Evolutionary conservation across 192 early-diverging fungal genomes (phyloP), one percentile per base, ranked within the genome.

Genomic region (Linnemannia elongata): DNA sequence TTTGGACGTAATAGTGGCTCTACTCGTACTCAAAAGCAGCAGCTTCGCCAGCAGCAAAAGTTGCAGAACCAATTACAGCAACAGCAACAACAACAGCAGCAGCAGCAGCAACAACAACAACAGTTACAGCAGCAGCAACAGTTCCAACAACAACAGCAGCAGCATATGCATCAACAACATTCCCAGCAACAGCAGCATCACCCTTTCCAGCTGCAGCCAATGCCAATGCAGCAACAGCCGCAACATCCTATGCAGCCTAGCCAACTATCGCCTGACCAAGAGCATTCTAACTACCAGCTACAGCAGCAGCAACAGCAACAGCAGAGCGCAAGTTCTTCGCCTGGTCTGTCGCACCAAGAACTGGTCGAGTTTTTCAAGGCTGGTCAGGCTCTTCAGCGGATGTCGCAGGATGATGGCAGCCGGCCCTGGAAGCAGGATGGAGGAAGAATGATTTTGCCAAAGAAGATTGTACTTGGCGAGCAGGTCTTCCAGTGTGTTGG

Each of bases 391-490:
- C 81, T 91, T 6, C 90, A 91, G 52, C 76, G 87, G 9, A 82
- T 91, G 82, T 91, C 90, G 4, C 90, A 91, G 60, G 90, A 91
- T 55, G 90, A 91, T 69, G 90, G 90, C 13, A 66, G 73, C 39
- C 74, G 90, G 22, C 90, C 90, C 0, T 87, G 84, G 84, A 87
- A 87, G 24, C 84, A 81, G 44, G 84, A 87, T 49, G 71, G 79
- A 2, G 79, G 79, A 3, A 30, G 84, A 17, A 87, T 87, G 84
- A 87, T 87, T n/a, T 79, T 87, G 7, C 84, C 85, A 1, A 87
- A 87, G 75, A 87, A 87, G 79, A 81, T 87, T 71, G 85, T 87
- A 7, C 79, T 87, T 22, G 85, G 85, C 0, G 85, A 87, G 66
- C 85, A 81, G 38, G 85, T 87, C n/a, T 87, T 87, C 52, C 85